Percentiles rank a stretch among this genome's conserved stretches.
phyloP scores from a whole-genome alignment of 257 asterid species.

The Rehmannia glutinosa region DNA sequence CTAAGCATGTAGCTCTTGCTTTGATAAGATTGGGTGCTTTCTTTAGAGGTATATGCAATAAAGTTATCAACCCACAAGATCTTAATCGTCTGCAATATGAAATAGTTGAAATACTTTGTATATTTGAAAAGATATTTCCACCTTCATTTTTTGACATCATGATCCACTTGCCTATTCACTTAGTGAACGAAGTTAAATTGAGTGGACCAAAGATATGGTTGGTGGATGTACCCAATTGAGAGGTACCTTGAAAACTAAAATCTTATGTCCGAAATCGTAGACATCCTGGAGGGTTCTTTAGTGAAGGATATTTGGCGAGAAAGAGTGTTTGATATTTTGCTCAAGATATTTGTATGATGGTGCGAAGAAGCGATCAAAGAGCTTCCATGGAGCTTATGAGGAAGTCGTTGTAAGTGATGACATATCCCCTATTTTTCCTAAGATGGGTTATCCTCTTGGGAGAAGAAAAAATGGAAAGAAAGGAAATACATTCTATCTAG shows the following conservation, averaged over 20 bases:
- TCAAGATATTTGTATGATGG: conserved; percentile 6
- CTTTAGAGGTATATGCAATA: neutral
- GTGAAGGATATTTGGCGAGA: neutral
- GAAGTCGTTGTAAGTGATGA: neutral
- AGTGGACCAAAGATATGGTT: neutral
- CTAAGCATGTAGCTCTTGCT: neutral
- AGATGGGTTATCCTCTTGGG: neutral
- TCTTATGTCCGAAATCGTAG: neutral
- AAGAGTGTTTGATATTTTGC: neutral
- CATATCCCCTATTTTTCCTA: neutral
- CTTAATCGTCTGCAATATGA: neutral
- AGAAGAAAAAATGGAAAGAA: neutral
- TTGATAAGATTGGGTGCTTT: neutral
- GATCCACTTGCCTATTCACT: conserved; percentile 5
- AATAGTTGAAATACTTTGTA: neutral
- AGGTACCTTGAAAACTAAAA: neutral
- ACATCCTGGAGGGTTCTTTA: neutral
- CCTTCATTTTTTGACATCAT: neutral
- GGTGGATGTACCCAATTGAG: conserved; percentile 8
- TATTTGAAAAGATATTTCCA: neutral
- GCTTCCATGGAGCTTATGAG: neutral
- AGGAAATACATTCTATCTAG: neutral
- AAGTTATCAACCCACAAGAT: neutral
- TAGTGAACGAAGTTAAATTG: neutral
- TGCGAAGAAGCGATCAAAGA: neutral